Base-by-base conservation (phyloP, 148 eudicot genomes). In the Chenopodium quinoa region DNA sequence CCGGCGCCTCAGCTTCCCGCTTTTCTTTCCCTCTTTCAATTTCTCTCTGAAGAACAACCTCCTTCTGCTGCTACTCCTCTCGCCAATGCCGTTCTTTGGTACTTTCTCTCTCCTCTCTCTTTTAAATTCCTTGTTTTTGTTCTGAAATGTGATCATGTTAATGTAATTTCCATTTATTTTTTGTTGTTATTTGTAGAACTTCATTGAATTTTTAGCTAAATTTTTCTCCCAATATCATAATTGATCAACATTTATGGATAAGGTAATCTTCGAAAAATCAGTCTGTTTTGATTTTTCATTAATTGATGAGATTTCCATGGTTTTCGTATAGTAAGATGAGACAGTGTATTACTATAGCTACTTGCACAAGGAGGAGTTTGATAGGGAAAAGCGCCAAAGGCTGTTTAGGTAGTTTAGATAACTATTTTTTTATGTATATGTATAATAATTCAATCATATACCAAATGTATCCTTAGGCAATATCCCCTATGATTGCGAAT, bases 1-100 rank as follows among this genome's bases (percentile, higher is more conserved):
- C 66, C 66, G 66, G 66, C 66, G 66, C 66, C 27, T 62, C 22
- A 62, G 66, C 66, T 62, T 62, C 66, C 66, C 66, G 66, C 66
- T 56, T 56, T 25, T 62, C 66, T 22, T 62, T 62, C 66, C 10
- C 9, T 5, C 25, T 62, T 10, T 20, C 25, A 0, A 12, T 54
- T 19, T 56, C 16, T 17, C 62, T 56, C 62, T 56, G 62, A 58
- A 20, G n/a, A 58, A 58, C 20, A 16, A 17, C 6, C 7, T 40
- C 4, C 44, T 40, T 40, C 63, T 19, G 54, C 54, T 48, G 52
- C 52, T 56, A 19, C 62, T 56, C 0, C 62, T 56, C 62, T 56
- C 62, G 4, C 22, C 22, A 56, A 56, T 56, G 62, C 25, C 9
- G 25, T 2, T 6, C 1, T 3, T 22, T 4, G 63, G 63, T 58